phyloP scores from a whole-genome alignment of 768 basidiomycete genomes.

The Macrolepiota albuminosa region DNA sequence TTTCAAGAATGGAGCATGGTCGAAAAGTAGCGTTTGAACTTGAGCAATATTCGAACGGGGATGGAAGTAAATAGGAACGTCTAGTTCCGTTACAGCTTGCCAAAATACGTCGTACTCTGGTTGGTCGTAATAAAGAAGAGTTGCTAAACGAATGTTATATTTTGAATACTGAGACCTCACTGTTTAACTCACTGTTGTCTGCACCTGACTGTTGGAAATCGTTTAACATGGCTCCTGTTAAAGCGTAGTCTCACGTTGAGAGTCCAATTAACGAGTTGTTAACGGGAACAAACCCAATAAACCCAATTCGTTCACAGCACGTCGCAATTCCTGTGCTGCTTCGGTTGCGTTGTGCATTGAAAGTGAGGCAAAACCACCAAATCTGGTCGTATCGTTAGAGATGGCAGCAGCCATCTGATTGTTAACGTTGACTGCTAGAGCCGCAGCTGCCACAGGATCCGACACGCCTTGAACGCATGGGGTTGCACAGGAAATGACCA shows the following conservation, averaged over 20 bases:
- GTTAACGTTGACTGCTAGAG: constrained; percentile 30
- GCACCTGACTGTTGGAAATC: constrained; percentile 40
- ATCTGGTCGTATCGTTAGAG: constrained; percentile 33
- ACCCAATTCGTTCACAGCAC: constrained; percentile 34
- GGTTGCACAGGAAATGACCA: constrained; percentile 33
- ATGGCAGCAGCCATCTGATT: constrained; percentile 32
- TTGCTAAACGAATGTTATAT: constrained; percentile 19
- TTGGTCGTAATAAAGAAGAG: constrained; percentile 33
- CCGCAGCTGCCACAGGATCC: constrained; percentile 27
- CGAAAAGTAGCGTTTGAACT: constrained; percentile 21
- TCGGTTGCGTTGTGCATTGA: constrained; percentile 41
- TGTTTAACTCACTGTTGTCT: constrained; percentile 25
- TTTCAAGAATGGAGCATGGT: constrained; percentile 28
- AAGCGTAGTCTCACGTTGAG: not conserved
- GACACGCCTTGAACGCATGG: constrained; percentile 37
- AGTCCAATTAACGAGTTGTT: not conserved
- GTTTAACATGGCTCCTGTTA: constrained; percentile 33
- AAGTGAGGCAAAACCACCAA: constrained; percentile 37
- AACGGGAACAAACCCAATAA: constrained; percentile 24
- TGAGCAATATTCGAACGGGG: constrained; percentile 27
- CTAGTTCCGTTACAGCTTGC: constrained; percentile 30
- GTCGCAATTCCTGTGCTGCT: constrained; percentile 34
- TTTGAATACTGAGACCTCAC: too few relatives aligned
- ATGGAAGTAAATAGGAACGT: constrained; percentile 36
- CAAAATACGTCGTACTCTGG: constrained; percentile 36